Conservation (phyloP, 768 basidiomycete genomes). For the Lactifluus piperatus region DNA sequence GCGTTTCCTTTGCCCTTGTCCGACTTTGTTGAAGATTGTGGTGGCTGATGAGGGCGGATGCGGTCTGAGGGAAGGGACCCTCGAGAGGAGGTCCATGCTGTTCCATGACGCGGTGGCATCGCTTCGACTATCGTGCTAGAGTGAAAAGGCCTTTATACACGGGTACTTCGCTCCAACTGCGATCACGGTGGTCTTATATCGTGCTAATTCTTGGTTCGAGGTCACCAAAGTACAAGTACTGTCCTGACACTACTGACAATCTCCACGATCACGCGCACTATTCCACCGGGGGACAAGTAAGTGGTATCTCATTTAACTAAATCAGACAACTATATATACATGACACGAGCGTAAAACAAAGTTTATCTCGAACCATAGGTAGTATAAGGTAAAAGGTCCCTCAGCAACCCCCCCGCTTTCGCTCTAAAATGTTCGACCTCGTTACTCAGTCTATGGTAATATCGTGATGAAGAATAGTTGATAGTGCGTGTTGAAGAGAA, state of each 20-base stretch:
- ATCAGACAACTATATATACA: background rate
- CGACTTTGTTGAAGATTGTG: background rate
- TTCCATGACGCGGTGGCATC: conserved; percentile 9
- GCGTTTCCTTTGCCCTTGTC: conserved; percentile 13
- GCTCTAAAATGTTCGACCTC: background rate
- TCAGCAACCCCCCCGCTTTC: background rate
- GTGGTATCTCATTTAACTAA: background rate
- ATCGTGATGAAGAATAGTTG: background rate
- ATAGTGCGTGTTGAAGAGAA: background rate
- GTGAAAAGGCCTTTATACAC: too few species aligned
- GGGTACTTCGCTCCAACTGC: background rate
- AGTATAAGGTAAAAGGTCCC: background rate
- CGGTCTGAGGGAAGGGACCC: conserved; percentile 1
- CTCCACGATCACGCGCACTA: too few species aligned
- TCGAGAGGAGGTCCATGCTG: conserved; percentile 3
- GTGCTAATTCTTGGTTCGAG: too few species aligned
- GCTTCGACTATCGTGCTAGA: background rate
- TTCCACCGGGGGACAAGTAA: too few species aligned
- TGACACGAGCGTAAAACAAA: background rate
- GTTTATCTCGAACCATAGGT: background rate
- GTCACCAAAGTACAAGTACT: too few species aligned
- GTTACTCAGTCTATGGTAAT: background rate
- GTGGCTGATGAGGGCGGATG: background rate
- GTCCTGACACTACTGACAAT: too few species aligned
- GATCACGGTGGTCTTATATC: background rate